Base-by-base conservation (phyloP, 1,139 yeast genomes). In the Sugiyamaella japonica region DNA sequence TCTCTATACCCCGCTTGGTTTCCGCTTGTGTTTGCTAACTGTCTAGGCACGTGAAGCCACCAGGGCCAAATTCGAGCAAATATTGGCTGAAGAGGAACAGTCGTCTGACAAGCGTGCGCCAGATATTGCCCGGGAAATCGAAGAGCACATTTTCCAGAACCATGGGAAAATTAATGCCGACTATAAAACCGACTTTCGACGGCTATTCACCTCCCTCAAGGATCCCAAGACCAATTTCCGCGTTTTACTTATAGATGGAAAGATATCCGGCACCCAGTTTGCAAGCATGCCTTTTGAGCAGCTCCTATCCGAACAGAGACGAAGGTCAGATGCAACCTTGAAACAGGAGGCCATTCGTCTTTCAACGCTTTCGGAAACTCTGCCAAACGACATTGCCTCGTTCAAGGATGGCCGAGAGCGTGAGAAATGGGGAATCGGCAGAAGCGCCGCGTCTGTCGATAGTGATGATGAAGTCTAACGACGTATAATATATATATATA, bases 391-490 rank as follows among this genome's bases (percentile, higher is more conserved):
- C 34, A 71, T 74, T 31, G 66, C 65, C 23, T 65, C 68, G 13
- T 56, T 70, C 20, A 70, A 73, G 50, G 76, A 73, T 54, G 76
- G 69, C 58, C 64, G 71, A 8, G 75, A 71, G 3, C 59, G 77
- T 25, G 79, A 75, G 54, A 77, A 77, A 56, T 77, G 81, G 81
- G 80, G 81, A 1, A 70, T 76, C 1, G 71, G 74, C 8, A 70
- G 68, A 41, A 75, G 79, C 46, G 79, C 79, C 1, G 80, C 81
- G 1, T 77, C 78, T 9, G 61, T 77, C 3, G 81, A 77, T 47
- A 72, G 71, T 6, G 55, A 53, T 7, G 52, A 52, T 8, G 48
- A 49, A 28, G 32, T 40, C 3, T 10, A 20, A 6, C 25, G 6
- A 6, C 25, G 25, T 20, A 20, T 20, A 20, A 20, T 20, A 20